Evolutionary conservation across 2,329 filamentous ascomycete species (phyloP), one percentile per base, ranked within the genome.

Genomic region (Ceratocystis cacaofunesta): DNA sequence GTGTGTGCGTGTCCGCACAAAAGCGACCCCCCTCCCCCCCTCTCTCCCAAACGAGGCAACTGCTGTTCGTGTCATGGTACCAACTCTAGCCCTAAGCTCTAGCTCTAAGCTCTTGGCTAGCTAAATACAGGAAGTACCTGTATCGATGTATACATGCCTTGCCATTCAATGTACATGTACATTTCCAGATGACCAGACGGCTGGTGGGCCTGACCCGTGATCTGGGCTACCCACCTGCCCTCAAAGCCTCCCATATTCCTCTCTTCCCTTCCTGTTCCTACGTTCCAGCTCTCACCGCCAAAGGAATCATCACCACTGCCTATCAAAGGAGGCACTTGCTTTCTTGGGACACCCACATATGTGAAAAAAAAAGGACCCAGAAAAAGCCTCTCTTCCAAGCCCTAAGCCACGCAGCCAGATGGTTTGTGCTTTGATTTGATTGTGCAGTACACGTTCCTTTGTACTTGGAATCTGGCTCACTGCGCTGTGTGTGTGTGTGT

Each of bases 381-480:
- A 58, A 58, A 58, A 58, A 32, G 10, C 8, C 28, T n/a, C 55
- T 17, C 17, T 17, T 57, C 28, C 55, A 58, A 58, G 55, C 55
- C 55, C 55, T 58, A 58, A 58, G 55, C 55, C 55, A 58, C 55
- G 10, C 55, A 58, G 32, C 19, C n/a, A 25, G 22, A 30, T 58
- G 55, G 55, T 58, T 32, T 32, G 55, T 58, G 55, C 55, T 30
- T 58, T 58, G 28, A 32, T 58, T 58, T 58, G 28, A 58, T 58
- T 36, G 55, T 28, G 28, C 55, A 8, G n/a, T 36, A n/a, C 17
- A 36, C 22, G 12, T 57, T n/a, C 8, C 15, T 30, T 36, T 58
- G 55, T n/a, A 8, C 30, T 32, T 32, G 30, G 1, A 52, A 22
- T 52, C 48, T 6, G 48, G 48, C 48, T 52, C 48, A 25, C 48